Base-by-base conservation (phyloP, 2,329 filamentous ascomycete genomes). In the Colletotrichum australisinense region DNA sequence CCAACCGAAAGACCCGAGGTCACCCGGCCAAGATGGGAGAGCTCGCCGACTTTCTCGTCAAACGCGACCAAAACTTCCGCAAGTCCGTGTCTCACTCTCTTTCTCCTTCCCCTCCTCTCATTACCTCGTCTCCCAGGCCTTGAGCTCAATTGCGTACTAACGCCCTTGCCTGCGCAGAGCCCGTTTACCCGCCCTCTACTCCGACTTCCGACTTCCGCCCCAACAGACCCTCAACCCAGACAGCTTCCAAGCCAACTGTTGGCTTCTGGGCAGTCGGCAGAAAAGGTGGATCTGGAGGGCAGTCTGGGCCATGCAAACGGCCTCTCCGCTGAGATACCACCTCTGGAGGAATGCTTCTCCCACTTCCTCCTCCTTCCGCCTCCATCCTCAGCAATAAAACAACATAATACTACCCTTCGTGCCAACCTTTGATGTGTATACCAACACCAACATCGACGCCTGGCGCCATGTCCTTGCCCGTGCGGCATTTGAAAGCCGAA, bases 131-230 rank as follows among this genome's bases (percentile, higher is more conserved):
- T 30, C 8, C 28, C 28, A 30, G 8, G 28, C 28, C 8, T 30
- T 30, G 28, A 30, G 28, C 28, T 30, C 28, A 30, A 30, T 30
- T 30, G 28, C 8, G 4, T 67, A 3, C 60, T 32, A 49, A 42
- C 52, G 38, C 32, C 5, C 19, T 32, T 32, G 3, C n/a, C 65
- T 26, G 5, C 75, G 82, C 76, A 95, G 93, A 84, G 89, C 92
- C 75, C 93, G 95, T 63, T 88, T 98, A 14, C 92, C 94, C 14
- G 95, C 95, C 5, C 91, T 98, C 58, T 98, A 97, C 84, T 95
- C 95, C 60, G 95, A 98, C 81, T 97, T 98, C 80, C 87, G 91
- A 46, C 24, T 26, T 26, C 24, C 24, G 24, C 84, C 90, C 5
- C 94, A 96, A 77, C 89, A 89, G 78, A 90, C 89, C 52, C 90